These are phyloP conservation scores for Dactylellina cionopaga DNA, from an alignment of 2,329 filamentous ascomycete genomes.

Conservation along the genomic window DNA sequence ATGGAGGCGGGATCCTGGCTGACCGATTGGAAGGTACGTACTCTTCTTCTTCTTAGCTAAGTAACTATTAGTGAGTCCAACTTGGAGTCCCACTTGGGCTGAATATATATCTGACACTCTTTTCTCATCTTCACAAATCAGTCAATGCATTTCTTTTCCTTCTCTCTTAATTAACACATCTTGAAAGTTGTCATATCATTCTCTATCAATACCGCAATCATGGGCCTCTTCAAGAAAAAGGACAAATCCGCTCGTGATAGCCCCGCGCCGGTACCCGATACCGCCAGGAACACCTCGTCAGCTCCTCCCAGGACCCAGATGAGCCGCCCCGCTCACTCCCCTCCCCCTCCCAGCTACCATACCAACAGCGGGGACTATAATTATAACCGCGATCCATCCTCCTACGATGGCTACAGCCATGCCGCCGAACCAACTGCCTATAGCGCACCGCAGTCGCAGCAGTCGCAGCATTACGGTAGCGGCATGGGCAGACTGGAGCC, in stretches of 20 bases:
- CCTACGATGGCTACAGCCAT: not conserved
- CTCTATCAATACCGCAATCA: not conserved
- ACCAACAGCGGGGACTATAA: too few species aligned
- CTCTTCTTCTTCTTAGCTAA: not conserved
- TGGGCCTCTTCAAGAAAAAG: slow-evolving; percentile 38
- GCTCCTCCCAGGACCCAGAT: not conserved
- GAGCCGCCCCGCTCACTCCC: slow-evolving; percentile 6
- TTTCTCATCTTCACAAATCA: not conserved
- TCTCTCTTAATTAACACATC: not conserved
- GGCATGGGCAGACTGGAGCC: not conserved
- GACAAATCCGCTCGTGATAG: slow-evolving; percentile 10
- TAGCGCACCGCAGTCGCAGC: too few species aligned
- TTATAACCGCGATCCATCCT: too few species aligned
- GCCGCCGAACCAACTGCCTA: slow-evolving; percentile 7
- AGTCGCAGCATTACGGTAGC: not conserved
- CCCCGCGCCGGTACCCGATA: not conserved
- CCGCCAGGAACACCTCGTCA: not conserved
- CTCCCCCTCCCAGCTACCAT: not conserved
- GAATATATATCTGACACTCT: not conserved
- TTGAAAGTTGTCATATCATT: not conserved
- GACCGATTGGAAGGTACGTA: not conserved
- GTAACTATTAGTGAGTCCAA: not conserved
- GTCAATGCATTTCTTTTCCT: not conserved
- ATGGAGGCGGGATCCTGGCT: slow-evolving; percentile 22
- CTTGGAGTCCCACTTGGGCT: not conserved